These are phyloP conservation scores for Yarrowia sp. DNA, from an alignment of 805 yeast species.

Conservation along the genomic window DNA sequence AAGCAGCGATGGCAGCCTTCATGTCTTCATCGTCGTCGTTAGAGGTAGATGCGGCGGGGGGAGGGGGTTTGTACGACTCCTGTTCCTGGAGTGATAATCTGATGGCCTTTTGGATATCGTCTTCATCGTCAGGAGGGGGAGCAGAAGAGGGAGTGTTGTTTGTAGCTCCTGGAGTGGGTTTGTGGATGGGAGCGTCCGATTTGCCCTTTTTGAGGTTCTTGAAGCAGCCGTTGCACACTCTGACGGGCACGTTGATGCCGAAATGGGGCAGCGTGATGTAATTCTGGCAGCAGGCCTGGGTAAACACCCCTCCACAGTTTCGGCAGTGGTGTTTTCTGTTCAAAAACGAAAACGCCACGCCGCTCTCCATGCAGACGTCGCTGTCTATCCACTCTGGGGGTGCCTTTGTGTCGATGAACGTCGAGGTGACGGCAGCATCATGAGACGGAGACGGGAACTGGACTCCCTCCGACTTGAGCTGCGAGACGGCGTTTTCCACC, in stretches of 20 bases:
- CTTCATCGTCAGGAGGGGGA: conserved; percentile 59
- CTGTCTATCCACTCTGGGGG: conserved; percentile 99
- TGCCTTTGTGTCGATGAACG: conserved; percentile 82
- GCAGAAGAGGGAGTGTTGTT: not conserved
- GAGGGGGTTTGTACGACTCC: conserved; percentile 42
- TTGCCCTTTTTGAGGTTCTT: conserved; percentile 57
- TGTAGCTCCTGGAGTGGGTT: not conserved
- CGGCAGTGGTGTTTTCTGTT: conserved; percentile 97
- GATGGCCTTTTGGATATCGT: conserved; percentile 77
- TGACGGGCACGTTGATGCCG: conserved; percentile 86
- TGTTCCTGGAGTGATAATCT: conserved; percentile 74
- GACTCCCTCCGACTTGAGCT: conserved; percentile 65
- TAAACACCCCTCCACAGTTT: conserved; percentile 94
- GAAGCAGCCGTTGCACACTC: conserved; percentile 92
- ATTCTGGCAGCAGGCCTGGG: conserved; percentile 84
- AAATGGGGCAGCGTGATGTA: conserved; percentile 74
- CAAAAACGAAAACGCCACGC: conserved; percentile 75
- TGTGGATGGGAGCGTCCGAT: conserved; percentile 42
- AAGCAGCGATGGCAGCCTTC: conserved; percentile 93
- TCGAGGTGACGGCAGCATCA: conserved; percentile 50
- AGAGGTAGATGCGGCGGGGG: conserved; percentile 47
- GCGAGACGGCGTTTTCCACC: conserved; percentile 66
- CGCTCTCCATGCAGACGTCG: conserved; percentile 94
- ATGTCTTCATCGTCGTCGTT: conserved; percentile 85
- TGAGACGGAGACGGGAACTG: conserved; percentile 63